Base-by-base conservation (phyloP, 352 stramenopile species). In the Globisporangium lucens region DNA sequence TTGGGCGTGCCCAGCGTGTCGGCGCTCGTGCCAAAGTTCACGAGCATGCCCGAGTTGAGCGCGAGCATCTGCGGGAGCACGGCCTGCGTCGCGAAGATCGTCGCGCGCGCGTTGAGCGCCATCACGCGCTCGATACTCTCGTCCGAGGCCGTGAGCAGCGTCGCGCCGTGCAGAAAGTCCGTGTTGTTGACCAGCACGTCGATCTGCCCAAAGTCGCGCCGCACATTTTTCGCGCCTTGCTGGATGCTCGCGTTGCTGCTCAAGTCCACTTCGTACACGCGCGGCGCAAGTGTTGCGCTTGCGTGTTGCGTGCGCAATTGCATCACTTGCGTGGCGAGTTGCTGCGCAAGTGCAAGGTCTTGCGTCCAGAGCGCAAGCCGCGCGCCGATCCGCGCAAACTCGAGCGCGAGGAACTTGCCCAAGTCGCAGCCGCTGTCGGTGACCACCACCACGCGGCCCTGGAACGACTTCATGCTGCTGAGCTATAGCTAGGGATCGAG, bases 101-200 rank as follows among this genome's bases (percentile, higher is more conserved):
- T 69, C 4, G 76, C 63, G 9, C 69, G 55, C 10, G 68, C 68
- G 36, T 87, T 87, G 9, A 87, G 59, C n/a, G 77, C 72, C 24
- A 87, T 52, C 6, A 69, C 71, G 13, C 49, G 66, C 61, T 77
- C 58, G 41, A 85, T 74, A 6, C 57, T 53, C 13, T 56, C 60
- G 43, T 76, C 65, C 24, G 65, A 57, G 17, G 63, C 58, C 52
- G 80, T 70, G 27, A 87, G 53, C 15, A 87, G 41, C 52, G 65
- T 57, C 49, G 77, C 75, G 56, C 79, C 79, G 5, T 68, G 58
- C 20, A 87, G 70, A 20, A 85, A 74, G 29, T 81, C 78, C 41
- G 77, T 69, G 65, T 85, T 87, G 74, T 87, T 87, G 36, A 87
- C 46, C 9, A 87, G 55, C 63, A 84, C 71, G 24, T 81, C 74